These are phyloP conservation scores for Aegilops speltoides DNA, from an alignment of 176 grass and related monocot species.

Conservation along the genomic window DNA sequence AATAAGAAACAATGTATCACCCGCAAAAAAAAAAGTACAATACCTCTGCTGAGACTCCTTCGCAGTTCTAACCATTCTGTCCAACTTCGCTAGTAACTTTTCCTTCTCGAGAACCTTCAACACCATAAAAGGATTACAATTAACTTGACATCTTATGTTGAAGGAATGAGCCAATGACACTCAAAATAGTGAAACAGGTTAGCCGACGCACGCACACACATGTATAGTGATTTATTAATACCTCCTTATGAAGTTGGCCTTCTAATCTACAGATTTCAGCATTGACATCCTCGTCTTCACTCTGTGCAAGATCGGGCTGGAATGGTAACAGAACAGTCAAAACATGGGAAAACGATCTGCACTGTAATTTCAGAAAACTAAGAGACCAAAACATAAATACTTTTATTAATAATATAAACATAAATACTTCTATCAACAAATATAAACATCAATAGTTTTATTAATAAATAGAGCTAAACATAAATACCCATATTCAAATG, in stretches of 20 bases:
- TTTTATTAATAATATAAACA: conserved; percentile 7
- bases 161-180: neutral
- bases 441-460: neutral
- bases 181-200: conserved; percentile 18
- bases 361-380: conserved; percentile 11
- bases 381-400: neutral
- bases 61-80: conserved; percentile 42
- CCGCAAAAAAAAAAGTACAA: neutral
- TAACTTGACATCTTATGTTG: conserved; percentile 13
- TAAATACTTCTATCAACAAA: neutral
- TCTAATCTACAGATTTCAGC: conserved; percentile 58
- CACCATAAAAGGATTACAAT: conserved; percentile 30
- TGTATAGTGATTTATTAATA: conserved; percentile 23
- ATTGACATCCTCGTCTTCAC: conserved; percentile 69
- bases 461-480: conserved; percentile 14
- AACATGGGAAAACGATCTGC: conserved; percentile 10
- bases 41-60: conserved; percentile 67
- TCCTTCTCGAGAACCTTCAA: conserved; percentile 64
- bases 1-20: neutral
- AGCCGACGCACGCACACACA: neutral
- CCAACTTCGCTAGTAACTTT: conserved; percentile 56
- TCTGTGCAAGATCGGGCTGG: conserved; percentile 72
- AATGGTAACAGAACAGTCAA: conserved; percentile 25
- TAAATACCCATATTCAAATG: neutral
- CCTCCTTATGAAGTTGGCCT: conserved; percentile 60